Base-by-base conservation (phyloP, 2,329 filamentous ascomycete species). In the Thelonectria rubi region DNA sequence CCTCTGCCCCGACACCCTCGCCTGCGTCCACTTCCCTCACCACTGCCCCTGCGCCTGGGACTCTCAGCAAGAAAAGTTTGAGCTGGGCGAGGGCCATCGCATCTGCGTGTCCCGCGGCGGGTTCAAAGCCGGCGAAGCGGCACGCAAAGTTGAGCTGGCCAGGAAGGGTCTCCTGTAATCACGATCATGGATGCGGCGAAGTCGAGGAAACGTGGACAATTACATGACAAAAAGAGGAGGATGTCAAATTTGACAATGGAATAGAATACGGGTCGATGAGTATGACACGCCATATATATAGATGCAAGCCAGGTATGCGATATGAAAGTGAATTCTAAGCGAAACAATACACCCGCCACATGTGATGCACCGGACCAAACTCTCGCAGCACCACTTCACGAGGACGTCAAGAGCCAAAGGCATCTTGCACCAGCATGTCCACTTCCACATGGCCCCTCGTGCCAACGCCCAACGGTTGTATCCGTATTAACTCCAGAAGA, bases 1-100 rank as follows among this genome's bases (percentile, higher is more conserved):
- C 76, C 88, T 99, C 57, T 99, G 95, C 75, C 94, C 95, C 2
- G 92, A 93, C 66, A 98, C 95, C 0, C 86, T 99, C 62, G 91
- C 94, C 37, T 99, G 95, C 81, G 95, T 99, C 7, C 90, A 96
- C 76, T 95, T 97, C 80, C 94, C 95, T 1, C 94, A 98, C 76
- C 95, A 99, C 79, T 99, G 95, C 78, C 95, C 95, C 26, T 99
- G 95, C 79, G 84, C 93, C 2, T 97, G 91, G 81, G 88, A 91
- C 1, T 79, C 82, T 9, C 82, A 91, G 64, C 89, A 94, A 73
- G 91, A 94, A 68, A 95, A 95, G 74, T 86, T 93, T 65, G 92
- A 91, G 77, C 72, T 89, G 30, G 86, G 83, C 5, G 90, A 94
- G 4, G 91, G 91, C 0, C 87, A 88, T 68, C 85, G 90, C 42